Evolutionary conservation across 495 filamentous ascomycete genomes (phyloP), one percentile per base, ranked within the genome.

Genomic region (Hypoxylon crocopeplum): DNA sequence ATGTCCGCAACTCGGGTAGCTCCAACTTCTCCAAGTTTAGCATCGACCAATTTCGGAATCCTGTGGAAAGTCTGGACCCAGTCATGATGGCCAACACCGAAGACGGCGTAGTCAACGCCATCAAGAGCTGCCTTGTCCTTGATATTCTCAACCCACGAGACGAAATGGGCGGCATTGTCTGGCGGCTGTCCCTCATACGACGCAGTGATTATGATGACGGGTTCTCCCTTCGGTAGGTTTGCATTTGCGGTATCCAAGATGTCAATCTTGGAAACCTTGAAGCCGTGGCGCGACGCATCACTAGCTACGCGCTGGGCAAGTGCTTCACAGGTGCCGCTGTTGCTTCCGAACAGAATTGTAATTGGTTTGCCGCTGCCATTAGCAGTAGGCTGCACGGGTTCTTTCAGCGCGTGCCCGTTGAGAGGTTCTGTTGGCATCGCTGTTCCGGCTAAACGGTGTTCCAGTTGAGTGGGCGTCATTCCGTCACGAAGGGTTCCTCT

Each of bases 151-250:
- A 91, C 45, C 88, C 88, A 93, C 29, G 80, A 73, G 33, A 86
- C 79, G 62, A 92, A 93, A 44, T 84, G 80, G 0, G 77, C 78
- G 0, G 88, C 89, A 45, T 93, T 92, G 50, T 92, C 87, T 0
- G 89, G 84, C 0, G 89, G 88, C 49, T 89, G 76, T 3, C 89
- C 89, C 59, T 93, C 89, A 48, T 90, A 93, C 4, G 85, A 87
- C 0, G 88, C 82, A 2, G 86, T 84, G 56, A 92, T 79, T 46
- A 92, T 80, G 15, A 88, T 70, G 0, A 89, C 81, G 0, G 88
- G 88, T 6, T 81, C 76, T 7, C 80, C 78, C 50, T 77, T 85
- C 3, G 87, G 84, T 8, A 92, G 68, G 3, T 79, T 84, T 30
- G 82, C 78, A 29, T 81, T 82, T 0, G 85, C 86, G 1, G 82